Base-by-base conservation (phyloP, 352 stramenopile genomes). In the Phytophthora niederhauseri region DNA sequence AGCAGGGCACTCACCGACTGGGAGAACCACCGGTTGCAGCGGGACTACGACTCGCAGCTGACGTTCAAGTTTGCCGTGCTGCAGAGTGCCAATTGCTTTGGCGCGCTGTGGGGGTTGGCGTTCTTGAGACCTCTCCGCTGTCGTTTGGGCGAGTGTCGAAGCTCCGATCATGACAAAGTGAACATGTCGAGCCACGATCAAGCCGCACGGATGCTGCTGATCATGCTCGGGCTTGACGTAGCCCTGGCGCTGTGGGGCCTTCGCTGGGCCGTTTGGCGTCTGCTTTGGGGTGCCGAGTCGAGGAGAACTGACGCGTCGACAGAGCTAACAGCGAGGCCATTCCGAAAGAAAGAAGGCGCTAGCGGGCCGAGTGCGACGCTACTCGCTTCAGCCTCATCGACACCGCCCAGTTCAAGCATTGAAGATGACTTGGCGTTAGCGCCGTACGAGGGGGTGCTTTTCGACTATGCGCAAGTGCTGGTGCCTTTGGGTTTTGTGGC, bases 381-480 rank as follows among this genome's bases (percentile, higher is more conserved):
- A 11, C 48, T 72, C 17, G 17, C 63, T 3, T 50, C 68, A 34
- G n/a, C 41, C 9, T 43, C 30, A 52, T 52, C 19, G 50, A 50
- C 17, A 28, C 55, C 12, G 31, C 24, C 48, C 20, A 19, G 17
- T 22, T 61, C 41, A 45, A 68, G 36, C 19, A 57, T 89, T 14
- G 79, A 82, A 26, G 34, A 20, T 1, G 83, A 94, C 31, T 63
- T 85, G 11, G 58, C 63, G 19, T 59, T 94, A 36, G 69, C 73
- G 6, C 61, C 70, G 34, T 92, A 92, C 60, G 82, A 91, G 26
- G 87, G 87, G 31, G 85, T 93, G 12, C 77, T 93, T 59, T 84
- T 88, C 43, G 87, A 93, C 71, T 94, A 93, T 68, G 85, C 85
- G 8, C 85, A 92, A 52, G 72, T 94, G 26, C 55, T 89, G 57